A percentile compares a stretch with the other conserved stretches of the same genome.
Conservation (phyloP, 768 basidiomycete genomes). For the Boletus pseudopeckii region DNA sequence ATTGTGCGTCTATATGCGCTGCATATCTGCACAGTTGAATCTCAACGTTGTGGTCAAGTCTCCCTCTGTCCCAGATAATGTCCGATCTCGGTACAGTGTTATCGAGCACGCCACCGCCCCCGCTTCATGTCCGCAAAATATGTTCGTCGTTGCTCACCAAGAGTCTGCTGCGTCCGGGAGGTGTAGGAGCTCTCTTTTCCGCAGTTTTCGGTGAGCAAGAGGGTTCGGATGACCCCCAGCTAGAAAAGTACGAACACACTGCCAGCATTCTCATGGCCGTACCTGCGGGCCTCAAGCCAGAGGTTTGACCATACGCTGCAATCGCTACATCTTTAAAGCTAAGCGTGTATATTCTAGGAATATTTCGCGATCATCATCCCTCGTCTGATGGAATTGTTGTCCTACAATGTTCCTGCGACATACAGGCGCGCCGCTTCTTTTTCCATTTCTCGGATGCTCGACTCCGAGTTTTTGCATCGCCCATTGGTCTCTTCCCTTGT, state of each 20-base stretch:
- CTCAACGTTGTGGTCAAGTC: constrained; percentile 31
- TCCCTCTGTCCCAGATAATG: constrained; percentile 65
- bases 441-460: constrained; percentile 62
- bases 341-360: constrained; percentile 38
- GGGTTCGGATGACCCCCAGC: constrained; percentile 44
- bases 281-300: constrained; percentile 50
- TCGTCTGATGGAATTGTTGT: constrained; percentile 50
- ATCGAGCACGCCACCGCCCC: constrained; percentile 38
- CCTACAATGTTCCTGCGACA: constrained; percentile 31
- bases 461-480: constrained; percentile 27
- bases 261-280: constrained; percentile 60
- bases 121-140: constrained; percentile 52
- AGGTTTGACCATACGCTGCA: constrained; percentile 40
- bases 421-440: constrained; percentile 66
- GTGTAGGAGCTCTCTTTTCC: constrained; percentile 63
- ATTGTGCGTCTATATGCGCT: constrained; percentile 47
- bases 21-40: constrained; percentile 5
- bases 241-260: constrained; percentile 74
- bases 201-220: constrained; percentile 69
- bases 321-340: constrained; percentile 1
- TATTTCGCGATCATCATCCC: constrained; percentile 59
- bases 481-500: constrained; percentile 32
- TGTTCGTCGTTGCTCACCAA: constrained; percentile 64
- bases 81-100: constrained; percentile 60
- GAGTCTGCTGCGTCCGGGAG: constrained; percentile 68